These are phyloP conservation scores for Scheffersomyces titani DNA, from an alignment of 1,139 yeast genomes.

Conservation along the genomic window DNA sequence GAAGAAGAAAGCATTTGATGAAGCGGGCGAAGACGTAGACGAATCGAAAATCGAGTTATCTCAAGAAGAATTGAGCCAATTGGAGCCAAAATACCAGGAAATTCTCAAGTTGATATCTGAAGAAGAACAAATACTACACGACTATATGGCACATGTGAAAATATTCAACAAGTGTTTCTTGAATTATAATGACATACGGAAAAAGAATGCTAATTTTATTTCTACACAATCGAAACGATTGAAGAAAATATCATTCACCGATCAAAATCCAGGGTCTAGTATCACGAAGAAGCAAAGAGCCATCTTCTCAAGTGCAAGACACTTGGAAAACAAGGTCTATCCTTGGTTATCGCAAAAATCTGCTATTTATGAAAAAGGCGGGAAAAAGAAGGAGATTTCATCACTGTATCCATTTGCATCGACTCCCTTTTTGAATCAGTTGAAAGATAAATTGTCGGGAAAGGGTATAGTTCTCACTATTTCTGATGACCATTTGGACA, in stretches of 20 bases:
- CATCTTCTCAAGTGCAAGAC: neutral
- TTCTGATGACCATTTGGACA: constrained; percentile 27
- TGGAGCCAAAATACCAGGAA: constrained; percentile 8
- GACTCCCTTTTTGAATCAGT: neutral
- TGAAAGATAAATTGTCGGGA: constrained; percentile 23
- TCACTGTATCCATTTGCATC: constrained; percentile 1
- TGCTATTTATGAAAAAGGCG: constrained; percentile 23
- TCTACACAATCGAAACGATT: neutral
- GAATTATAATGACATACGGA: neutral
- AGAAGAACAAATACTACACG: constrained; percentile 12
- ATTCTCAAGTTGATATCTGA: constrained; percentile 8
- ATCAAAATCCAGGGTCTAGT: neutral
- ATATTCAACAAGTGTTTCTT: constrained; percentile 13
- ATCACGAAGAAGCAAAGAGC: neutral
- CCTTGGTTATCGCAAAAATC: constrained; percentile 29
- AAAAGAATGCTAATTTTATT: neutral
- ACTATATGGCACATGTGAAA: constrained; percentile 11
- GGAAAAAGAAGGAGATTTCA: constrained; percentile 7
- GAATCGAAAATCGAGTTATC: neutral
- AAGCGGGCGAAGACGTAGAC: neutral
- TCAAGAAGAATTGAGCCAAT: neutral
- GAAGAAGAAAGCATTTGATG: neutral
- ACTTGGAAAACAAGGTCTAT: constrained; percentile 7
- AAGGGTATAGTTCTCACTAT: constrained; percentile 38
- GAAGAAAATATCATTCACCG: too few species aligned